Base-by-base conservation (phyloP, 1,284 basidiomycete genomes). In the Inonotus obliquus region DNA sequence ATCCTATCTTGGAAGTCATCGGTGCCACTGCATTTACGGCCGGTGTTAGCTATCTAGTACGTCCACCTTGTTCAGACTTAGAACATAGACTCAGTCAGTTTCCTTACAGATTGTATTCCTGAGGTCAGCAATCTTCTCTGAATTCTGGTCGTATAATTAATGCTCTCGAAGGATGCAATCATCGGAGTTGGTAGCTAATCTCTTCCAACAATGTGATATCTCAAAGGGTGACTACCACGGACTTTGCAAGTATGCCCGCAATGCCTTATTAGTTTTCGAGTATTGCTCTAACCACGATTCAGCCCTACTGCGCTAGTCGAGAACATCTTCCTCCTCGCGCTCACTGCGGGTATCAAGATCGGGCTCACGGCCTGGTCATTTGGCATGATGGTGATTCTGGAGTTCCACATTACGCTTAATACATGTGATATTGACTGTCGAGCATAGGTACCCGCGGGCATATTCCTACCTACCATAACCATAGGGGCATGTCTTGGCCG, bases 181-280 rank as follows among this genome's bases (percentile, higher is more conserved):
- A 1, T 87, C 85, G 0, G 85, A 88, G 67, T 73, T 90, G 14
- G 87, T 89, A 2, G 80, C 86, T 6, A 87, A 88, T 67, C 76
- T 90, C 4, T 89, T 90, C 69, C 82, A 85, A 67, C 87, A 90
- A 70, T 90, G 87, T 67, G 86, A 88, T 69, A 73, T 83, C 6
- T 73, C 74, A 9, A 86, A 81, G 68, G 79, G 80, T 7, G 86
- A 89, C 69, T 88, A 83, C 69, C 86, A 88, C 67, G 86, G 87
- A 1, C 74, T 89, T 35, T 89, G 87, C 86, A 88, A 89, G 87
- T 88, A 68, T 64, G 84, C 67, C 9, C 11, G 37, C 41, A 14
- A 13, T 19, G 51, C 29, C 11, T 37, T 35, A 25, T 23, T 35
- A n/a, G n/a, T 21, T 44, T 32, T 52, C 25, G 25, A 32, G 29